Evolutionary conservation across 192 early-diverging fungal species (phyloP).

Genomic region (Coemansia sp.): DNA sequence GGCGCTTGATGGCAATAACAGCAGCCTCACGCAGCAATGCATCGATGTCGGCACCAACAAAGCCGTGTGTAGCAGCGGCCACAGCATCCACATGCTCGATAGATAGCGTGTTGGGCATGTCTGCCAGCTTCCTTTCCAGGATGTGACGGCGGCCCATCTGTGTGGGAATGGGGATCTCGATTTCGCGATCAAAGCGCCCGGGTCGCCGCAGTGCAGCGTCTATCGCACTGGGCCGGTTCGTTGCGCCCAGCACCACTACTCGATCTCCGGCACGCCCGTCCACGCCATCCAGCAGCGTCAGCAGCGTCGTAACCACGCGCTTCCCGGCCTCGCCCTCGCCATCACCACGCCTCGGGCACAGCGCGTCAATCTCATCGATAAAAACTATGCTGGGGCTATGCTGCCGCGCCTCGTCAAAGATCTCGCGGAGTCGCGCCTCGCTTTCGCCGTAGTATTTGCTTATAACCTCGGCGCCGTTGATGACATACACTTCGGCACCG

Average conservation of each 20-base stretch:
- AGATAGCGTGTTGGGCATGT: constrained; percentile 68
- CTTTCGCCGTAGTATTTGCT: constrained; percentile 93
- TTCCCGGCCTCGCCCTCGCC: constrained; percentile 86
- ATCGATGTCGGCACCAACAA: constrained; percentile 96
- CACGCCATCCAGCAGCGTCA: constrained; percentile 91
- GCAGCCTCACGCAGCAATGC: constrained; percentile 87
- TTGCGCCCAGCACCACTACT: constrained; percentile 84
- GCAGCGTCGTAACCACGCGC: constrained; percentile 88
- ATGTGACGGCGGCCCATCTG: constrained; percentile 68
- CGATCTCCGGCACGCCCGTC: constrained; percentile 13
- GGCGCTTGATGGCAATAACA: constrained; percentile 67
- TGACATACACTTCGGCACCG: constrained; percentile 66
- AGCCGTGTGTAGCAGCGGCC: constrained; percentile 79
- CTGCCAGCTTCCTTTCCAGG: constrained; percentile 62
- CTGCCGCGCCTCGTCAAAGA: constrained; percentile 71
- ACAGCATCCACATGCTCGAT: constrained; percentile 57
- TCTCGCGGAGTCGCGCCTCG: constrained; percentile 74
- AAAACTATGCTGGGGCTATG: constrained; percentile 83
- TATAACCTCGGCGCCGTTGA: constrained; percentile 91
- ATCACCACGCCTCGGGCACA: constrained; percentile 86
- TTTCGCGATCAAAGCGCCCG: constrained; percentile 91
- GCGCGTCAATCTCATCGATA: constrained; percentile 92
- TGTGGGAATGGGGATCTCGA: constrained; percentile 94
- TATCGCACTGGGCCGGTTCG: constrained; percentile 85
- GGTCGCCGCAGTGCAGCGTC: constrained; percentile 91